These are phyloP conservation scores for Plenodomus tracheiphilus DNA, from an alignment of 2,329 filamentous ascomycete genomes.

Conservation along the genomic window DNA sequence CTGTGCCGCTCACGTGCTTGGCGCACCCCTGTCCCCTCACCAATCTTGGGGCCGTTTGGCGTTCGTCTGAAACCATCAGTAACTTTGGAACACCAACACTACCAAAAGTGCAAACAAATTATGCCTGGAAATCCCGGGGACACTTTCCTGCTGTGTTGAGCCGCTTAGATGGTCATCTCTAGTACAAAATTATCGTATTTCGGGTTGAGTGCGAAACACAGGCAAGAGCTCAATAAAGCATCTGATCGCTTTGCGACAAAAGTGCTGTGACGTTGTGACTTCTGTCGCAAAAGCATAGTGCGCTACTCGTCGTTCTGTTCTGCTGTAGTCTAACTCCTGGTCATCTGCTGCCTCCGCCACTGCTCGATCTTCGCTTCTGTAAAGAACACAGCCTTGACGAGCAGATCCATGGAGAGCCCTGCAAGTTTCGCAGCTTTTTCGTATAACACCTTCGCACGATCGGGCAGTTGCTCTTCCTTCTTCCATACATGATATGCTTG, in stretches of 20 bases:
- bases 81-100: background rate
- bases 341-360: constrained; percentile 24
- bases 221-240: no score
- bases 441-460: constrained; percentile 53
- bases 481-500: constrained; percentile 56
- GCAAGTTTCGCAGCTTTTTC: constrained; percentile 54
- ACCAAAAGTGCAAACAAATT: background rate
- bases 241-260: no score
- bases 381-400: constrained; percentile 55
- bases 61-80: background rate
- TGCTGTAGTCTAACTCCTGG: background rate
- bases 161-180: no score
- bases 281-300: background rate
- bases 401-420: constrained; percentile 54
- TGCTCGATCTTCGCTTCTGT: constrained; percentile 48
- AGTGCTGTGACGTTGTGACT: background rate
- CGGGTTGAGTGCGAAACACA: no score
- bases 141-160: no score
- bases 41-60: background rate
- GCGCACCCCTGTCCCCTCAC: constrained; percentile 1
- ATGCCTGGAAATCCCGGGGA: no score
- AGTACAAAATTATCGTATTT: no score
- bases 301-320: background rate
- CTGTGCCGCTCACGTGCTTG: constrained; percentile 15
- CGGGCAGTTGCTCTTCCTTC: constrained; percentile 52